Evolutionary conservation across 2,329 filamentous ascomycete genomes (phyloP).

Genomic region (Pezicula carpinea): DNA sequence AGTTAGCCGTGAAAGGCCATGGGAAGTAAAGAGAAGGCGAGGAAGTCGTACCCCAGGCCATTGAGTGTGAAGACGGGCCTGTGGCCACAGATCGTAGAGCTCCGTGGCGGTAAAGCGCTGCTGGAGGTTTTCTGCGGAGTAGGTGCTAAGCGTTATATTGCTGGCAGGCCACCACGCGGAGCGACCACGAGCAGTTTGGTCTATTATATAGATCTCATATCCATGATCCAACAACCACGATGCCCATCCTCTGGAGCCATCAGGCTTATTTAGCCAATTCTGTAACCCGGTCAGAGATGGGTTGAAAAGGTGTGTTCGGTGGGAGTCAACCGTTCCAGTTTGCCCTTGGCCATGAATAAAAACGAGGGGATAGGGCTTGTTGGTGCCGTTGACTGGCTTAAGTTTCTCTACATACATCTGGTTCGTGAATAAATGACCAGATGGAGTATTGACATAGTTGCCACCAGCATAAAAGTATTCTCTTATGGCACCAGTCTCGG

Average conservation of each 20-base stretch:
- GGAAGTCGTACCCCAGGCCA: constrained; percentile 30
- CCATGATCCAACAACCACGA: constrained; percentile 40
- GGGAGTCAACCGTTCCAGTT: constrained; percentile 20
- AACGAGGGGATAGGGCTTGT: constrained; percentile 18
- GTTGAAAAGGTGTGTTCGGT: neutral
- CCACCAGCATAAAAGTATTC: constrained; percentile 25
- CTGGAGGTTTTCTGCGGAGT: constrained; percentile 18
- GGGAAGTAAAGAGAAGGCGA: neutral
- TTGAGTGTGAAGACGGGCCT: constrained; percentile 33
- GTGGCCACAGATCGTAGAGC: constrained; percentile 23
- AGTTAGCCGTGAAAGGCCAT: neutral
- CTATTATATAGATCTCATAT: constrained; percentile 39
- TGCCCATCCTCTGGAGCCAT: constrained; percentile 41
- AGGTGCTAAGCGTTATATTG: constrained; percentile 7
- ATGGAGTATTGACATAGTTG: constrained; percentile 12
- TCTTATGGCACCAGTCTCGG: constrained; percentile 4
- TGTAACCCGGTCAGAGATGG: constrained; percentile 8
- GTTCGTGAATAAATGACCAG: constrained; percentile 15
- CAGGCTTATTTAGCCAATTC: constrained; percentile 43
- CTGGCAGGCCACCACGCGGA: constrained; percentile 15
- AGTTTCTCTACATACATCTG: constrained; percentile 53
- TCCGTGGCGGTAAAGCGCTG: constrained; percentile 24
- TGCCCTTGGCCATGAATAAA: constrained; percentile 23
- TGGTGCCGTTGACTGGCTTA: constrained; percentile 21
- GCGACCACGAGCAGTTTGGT: constrained; percentile 22